Conservation (phyloP, 2,329 filamentous ascomycete genomes). For the Diplodia mutila region DNA sequence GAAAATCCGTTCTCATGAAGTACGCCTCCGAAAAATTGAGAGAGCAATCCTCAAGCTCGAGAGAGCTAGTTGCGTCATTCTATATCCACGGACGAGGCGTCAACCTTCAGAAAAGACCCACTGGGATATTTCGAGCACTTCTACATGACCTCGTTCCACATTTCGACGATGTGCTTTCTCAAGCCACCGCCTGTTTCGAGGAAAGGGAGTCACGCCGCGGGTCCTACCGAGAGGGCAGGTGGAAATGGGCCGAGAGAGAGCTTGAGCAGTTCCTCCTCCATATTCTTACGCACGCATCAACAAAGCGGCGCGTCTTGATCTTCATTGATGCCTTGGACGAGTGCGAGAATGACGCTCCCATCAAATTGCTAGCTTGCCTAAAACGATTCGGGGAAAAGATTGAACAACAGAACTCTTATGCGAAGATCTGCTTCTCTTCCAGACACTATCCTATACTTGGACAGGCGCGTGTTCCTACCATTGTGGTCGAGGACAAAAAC, state of each 20-base stretch:
- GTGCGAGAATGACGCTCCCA: background rate
- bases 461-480: background rate
- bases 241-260: background rate
- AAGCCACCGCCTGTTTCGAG: background rate
- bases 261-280: background rate
- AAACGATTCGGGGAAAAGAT: background rate
- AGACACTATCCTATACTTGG: slow-evolving; percentile 3
- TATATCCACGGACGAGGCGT: background rate
- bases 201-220: background rate
- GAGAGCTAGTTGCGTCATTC: background rate
- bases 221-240: background rate
- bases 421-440: slow-evolving; percentile 1
- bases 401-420: background rate
- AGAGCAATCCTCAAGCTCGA: background rate
- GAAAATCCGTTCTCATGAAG: background rate
- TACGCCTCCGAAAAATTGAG: background rate
- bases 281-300: background rate
- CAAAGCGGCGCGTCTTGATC: background rate
- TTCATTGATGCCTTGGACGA: slow-evolving; percentile 9
- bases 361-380: background rate
- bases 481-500: background rate
- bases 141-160: background rate
- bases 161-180: background rate
- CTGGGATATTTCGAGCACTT: background rate
- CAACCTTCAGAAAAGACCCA: background rate